phyloP scores from a whole-genome alignment of 371 early-diverging fungal species.

The Rhizomucor miehei region DNA sequence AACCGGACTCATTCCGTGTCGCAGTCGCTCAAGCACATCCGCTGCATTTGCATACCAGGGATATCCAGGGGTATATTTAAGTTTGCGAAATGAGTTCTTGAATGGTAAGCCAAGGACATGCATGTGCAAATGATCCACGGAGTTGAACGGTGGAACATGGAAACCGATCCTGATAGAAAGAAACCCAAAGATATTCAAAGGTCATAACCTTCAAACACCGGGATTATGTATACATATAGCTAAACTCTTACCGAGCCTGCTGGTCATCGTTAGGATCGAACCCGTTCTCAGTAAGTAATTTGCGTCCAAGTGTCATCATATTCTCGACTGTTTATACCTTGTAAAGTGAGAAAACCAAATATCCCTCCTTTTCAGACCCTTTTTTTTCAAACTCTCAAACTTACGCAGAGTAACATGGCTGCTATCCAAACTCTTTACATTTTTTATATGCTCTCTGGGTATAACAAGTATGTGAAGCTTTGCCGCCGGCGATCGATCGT shows the following conservation, averaged over 20 bases:
- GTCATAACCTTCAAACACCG: no score
- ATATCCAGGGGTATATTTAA: conserved; percentile 21
- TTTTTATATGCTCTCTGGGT: conserved; percentile 48
- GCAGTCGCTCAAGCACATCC: conserved; percentile 11
- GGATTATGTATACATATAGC: not conserved
- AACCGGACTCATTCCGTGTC: conserved; percentile 7
- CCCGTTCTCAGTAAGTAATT: conserved; percentile 40
- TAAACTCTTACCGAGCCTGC: conserved; percentile 11
- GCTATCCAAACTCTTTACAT: conserved; percentile 29
- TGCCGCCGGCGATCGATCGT: conserved; percentile 59
- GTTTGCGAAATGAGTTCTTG: conserved; percentile 22
- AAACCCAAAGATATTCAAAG: not conserved
- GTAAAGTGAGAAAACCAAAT: not conserved
- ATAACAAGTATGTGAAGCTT: conserved; percentile 52
- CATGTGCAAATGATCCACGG: conserved; percentile 58
- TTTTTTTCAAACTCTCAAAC: not conserved
- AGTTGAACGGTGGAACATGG: conserved; percentile 67
- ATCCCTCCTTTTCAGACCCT: not conserved
- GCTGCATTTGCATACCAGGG: conserved; percentile 32
- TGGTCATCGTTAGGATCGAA: conserved; percentile 21
- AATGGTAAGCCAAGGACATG: conserved; percentile 60
- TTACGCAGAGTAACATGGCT: conserved; percentile 53
- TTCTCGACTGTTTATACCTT: conserved; percentile 34
- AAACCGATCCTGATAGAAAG: conserved; percentile 48
- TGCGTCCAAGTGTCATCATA: conserved; percentile 40